phyloP scores from a whole-genome alignment of 163 green algal genomes.

The Prototheca wickerhamii region DNA sequence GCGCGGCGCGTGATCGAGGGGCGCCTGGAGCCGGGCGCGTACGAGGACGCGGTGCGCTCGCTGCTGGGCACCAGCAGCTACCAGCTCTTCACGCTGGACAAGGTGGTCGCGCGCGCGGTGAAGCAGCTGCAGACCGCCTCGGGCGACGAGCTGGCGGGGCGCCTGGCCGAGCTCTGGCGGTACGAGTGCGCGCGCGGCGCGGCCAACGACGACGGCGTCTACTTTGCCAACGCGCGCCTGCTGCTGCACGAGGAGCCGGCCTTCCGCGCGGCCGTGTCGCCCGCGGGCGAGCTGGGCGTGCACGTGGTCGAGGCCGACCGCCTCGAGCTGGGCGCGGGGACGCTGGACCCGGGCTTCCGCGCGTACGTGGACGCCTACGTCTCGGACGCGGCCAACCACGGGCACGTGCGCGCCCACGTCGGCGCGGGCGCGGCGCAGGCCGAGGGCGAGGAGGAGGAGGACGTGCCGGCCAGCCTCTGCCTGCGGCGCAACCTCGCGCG shows the following conservation, averaged over 20 bases:
- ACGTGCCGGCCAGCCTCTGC: conserved; percentile 24
- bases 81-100: conserved; percentile 98
- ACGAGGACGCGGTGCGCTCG: conserved; percentile 80
- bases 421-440: conserved; percentile 1
- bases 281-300: conserved; percentile 36
- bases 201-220: conserved; percentile 46
- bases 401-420: neutral
- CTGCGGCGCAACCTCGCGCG: conserved; percentile 46
- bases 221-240: conserved; percentile 75
- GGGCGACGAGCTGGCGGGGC: conserved; percentile 49
- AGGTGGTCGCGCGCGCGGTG: conserved; percentile 84
- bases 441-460: conserved; percentile 18
- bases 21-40: conserved; percentile 67
- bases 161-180: conserved; percentile 68
- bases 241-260: conserved; percentile 67
- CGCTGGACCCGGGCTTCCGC: conserved; percentile 40
- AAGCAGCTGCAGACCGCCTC: conserved; percentile 59
- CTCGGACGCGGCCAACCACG: neutral
- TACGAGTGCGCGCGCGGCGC: conserved; percentile 65
- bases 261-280: conserved; percentile 44
- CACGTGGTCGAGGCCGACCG: conserved; percentile 64
- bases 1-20: conserved; percentile 62
- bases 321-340: conserved; percentile 44
- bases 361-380: conserved; percentile 54
- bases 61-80: conserved; percentile 83